Conservation (phyloP, 2,329 filamentous ascomycete species). For the Alternaria triticimaculans region DNA sequence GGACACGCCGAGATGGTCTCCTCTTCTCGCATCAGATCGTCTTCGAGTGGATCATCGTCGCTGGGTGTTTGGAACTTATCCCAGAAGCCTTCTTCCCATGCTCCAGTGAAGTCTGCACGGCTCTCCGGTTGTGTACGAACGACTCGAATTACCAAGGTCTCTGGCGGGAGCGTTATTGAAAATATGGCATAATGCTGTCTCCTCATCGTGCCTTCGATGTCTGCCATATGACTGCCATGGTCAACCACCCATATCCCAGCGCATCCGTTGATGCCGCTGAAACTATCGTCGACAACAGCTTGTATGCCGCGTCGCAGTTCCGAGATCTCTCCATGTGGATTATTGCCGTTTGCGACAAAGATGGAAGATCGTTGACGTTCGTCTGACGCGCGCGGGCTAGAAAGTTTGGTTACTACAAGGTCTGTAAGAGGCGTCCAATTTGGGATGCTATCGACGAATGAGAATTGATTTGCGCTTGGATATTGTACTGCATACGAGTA, state of each 20-base stretch:
- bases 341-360: slow-evolving; percentile 53
- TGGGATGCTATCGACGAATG: slow-evolving; percentile 66
- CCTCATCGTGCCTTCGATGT: slow-evolving; percentile 32
- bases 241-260: slow-evolving; percentile 50
- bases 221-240: slow-evolving; percentile 32
- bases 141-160: slow-evolving; percentile 39
- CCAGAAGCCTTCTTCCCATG: slow-evolving; percentile 36
- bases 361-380: slow-evolving; percentile 33
- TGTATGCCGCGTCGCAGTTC: slow-evolving; percentile 54
- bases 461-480: slow-evolving; percentile 47
- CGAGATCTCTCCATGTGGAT: slow-evolving; percentile 53
- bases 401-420: slow-evolving; percentile 42
- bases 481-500: slow-evolving; percentile 63
- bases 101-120: slow-evolving; percentile 23
- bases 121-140: slow-evolving; percentile 29
- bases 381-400: slow-evolving; percentile 25
- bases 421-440: slow-evolving; percentile 66
- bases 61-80: slow-evolving; percentile 30
- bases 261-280: slow-evolving; percentile 41
- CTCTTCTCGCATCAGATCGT: slow-evolving; percentile 35
- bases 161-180: slow-evolving; percentile 45
- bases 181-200: slow-evolving; percentile 45
- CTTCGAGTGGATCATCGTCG: slow-evolving; percentile 26
- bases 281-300: slow-evolving; percentile 41
- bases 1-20: slow-evolving; percentile 42